phyloP scores from a whole-genome alignment of 805 yeast species.

The Yarrowia keelungensis region DNA sequence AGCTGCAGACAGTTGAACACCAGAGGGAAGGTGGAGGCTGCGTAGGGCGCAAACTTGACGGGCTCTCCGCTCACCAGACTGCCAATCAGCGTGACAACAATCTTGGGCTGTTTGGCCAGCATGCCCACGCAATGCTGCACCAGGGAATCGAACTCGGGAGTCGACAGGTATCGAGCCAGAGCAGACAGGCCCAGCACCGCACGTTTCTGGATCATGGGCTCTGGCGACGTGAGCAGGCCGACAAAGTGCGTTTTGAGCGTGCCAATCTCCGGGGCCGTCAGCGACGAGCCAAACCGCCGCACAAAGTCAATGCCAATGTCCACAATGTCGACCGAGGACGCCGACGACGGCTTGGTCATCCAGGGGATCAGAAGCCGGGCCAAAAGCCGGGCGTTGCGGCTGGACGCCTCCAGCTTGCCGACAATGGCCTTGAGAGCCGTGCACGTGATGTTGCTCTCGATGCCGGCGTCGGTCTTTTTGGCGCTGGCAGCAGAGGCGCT shows the following conservation, averaged over 20 bases:
- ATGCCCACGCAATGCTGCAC: conserved; percentile 1
- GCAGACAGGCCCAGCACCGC: conserved; percentile 58
- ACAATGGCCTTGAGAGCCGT: conserved; percentile 51
- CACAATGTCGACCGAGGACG: conserved; percentile 59
- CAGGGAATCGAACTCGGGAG: conserved; percentile 7
- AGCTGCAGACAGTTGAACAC: conserved; percentile 45
- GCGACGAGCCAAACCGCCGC: conserved; percentile 56
- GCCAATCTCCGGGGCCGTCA: conserved; percentile 52
- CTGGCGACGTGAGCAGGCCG: conserved; percentile 49
- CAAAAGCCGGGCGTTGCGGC: conserved; percentile 44
- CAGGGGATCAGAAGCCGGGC: conserved; percentile 45
- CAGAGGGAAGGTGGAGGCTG: conserved; percentile 40
- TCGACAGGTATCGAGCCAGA: conserved; percentile 49
- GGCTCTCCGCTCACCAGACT: conserved; percentile 46
- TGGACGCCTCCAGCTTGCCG: conserved; percentile 44
- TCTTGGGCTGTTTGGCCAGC: conserved; percentile 4
- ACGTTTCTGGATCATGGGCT: conserved; percentile 59
- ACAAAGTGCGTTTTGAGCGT: conserved; percentile 49
- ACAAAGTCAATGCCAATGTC: conserved; percentile 67
- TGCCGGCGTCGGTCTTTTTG: conserved; percentile 1
- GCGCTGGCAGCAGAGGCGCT: not conserved
- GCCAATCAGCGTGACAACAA: conserved; percentile 42
- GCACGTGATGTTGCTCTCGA: conserved; percentile 41
- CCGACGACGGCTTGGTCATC: conserved; percentile 39
- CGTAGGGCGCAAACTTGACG: conserved; percentile 41